Percentiles rank a stretch among this genome's conserved stretches.
These are phyloP conservation scores for Ceratocystiopsis minuta DNA, from an alignment of 2,329 filamentous ascomycete species.

Conservation along the genomic window DNA sequence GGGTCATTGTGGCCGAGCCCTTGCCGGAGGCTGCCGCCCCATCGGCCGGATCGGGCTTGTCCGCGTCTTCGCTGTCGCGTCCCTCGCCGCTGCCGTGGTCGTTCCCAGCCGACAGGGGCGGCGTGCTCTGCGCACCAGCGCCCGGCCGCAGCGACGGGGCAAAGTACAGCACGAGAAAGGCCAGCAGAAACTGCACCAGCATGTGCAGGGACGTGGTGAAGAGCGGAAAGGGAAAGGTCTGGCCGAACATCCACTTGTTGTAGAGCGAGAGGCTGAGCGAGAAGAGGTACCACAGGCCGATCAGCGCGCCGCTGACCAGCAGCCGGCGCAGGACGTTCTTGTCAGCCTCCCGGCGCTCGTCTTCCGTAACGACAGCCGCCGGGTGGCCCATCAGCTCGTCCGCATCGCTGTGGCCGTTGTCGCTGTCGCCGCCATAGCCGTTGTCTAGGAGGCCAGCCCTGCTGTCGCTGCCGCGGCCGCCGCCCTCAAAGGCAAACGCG, in stretches of 20 bases:
- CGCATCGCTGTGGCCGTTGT: constrained; percentile 43
- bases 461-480: not conserved
- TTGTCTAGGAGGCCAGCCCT: constrained; percentile 65
- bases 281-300: constrained; percentile 76
- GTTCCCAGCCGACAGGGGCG: too few relatives aligned
- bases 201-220: constrained; percentile 94
- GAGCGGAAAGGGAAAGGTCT: constrained; percentile 82
- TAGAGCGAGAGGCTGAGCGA: constrained; percentile 89
- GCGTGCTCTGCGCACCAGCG: constrained; percentile 18
- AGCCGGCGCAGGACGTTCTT: constrained; percentile 51
- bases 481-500: not conserved
- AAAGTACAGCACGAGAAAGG: constrained; percentile 60
- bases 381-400: not conserved
- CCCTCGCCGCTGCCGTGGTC: constrained; percentile 18
- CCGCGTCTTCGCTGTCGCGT: constrained; percentile 22
- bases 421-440: not conserved
- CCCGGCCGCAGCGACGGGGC: constrained; percentile 59
- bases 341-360: constrained; percentile 61
- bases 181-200: constrained; percentile 76
- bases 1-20: constrained; percentile 41
- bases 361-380: constrained; percentile 32
- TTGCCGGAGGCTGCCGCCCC: constrained; percentile 24
- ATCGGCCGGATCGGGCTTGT: constrained; percentile 16
- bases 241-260: constrained; percentile 99
- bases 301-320: constrained; percentile 60